Conservation (phyloP, 2,329 filamentous ascomycete species). For the Nectriaceae sp. region DNA sequence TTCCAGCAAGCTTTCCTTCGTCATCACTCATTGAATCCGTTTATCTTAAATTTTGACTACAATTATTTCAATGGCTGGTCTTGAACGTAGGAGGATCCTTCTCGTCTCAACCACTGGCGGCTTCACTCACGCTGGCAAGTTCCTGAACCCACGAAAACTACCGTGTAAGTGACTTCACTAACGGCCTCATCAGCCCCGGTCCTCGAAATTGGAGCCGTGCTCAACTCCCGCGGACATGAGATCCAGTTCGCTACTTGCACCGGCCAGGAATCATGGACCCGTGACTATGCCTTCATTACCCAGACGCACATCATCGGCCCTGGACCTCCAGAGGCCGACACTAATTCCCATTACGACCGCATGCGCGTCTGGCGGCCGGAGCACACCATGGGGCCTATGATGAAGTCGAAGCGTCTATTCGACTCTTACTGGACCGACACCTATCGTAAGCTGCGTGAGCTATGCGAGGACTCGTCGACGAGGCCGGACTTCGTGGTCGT, state of each 20-base stretch:
- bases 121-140: constrained; percentile 36
- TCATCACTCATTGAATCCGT: too few species aligned
- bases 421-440: constrained; percentile 39
- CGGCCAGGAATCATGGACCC: constrained; percentile 38
- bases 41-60: not conserved
- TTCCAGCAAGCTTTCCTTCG: too few species aligned
- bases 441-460: constrained; percentile 16
- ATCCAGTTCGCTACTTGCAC: constrained; percentile 41
- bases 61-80: constrained; percentile 16
- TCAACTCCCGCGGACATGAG: constrained; percentile 35
- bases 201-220: constrained; percentile 36
- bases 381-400: constrained; percentile 32
- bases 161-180: constrained; percentile 6
- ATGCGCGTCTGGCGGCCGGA: constrained; percentile 36
- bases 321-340: constrained; percentile 26
- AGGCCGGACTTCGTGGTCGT: constrained; percentile 43
- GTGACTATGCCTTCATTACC: constrained; percentile 32
- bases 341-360: constrained; percentile 36
- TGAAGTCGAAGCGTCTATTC: constrained; percentile 40
- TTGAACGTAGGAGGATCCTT: constrained; percentile 26
- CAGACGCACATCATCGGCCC: constrained; percentile 35
- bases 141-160: not conserved
- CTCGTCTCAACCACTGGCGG: constrained; percentile 38
- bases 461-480: constrained; percentile 20
- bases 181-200: constrained; percentile 29